A percentile compares a stretch with the other conserved stretches of the same genome.
Evolutionary conservation across 768 basidiomycete species (phyloP).

Genomic region (Sporobolomyces roseus): DNA sequence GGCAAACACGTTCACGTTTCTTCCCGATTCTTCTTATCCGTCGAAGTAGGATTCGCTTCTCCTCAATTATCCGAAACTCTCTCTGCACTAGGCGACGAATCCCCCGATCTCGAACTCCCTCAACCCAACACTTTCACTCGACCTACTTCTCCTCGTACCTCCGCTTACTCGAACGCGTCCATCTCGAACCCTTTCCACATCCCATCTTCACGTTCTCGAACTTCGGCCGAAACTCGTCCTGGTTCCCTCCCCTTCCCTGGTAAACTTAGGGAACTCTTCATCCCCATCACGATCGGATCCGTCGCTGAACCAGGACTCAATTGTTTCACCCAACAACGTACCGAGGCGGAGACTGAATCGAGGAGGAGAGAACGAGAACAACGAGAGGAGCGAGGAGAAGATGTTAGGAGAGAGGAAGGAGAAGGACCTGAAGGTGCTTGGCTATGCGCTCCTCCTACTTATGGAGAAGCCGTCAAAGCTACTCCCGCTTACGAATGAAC

Average conservation of each 20-base stretch:
- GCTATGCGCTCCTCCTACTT: slow-evolving; percentile 43
- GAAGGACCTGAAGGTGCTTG: slow-evolving; percentile 43
- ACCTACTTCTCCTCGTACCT: slow-evolving; percentile 28
- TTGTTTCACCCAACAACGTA: slow-evolving; percentile 33
- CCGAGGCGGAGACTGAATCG: slow-evolving; percentile 23
- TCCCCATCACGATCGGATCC: slow-evolving; percentile 45
- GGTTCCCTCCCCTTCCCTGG: slow-evolving; percentile 42
- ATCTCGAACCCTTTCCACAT: slow-evolving; percentile 42
- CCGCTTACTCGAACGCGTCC: slow-evolving; percentile 29
- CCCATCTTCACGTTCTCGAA: slow-evolving; percentile 7
- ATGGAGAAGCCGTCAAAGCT: slow-evolving; percentile 33
- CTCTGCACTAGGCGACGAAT: slow-evolving; percentile 15
- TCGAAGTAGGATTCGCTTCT: slow-evolving; percentile 45
- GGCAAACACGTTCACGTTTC: slow-evolving; percentile 43
- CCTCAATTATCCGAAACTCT: slow-evolving; percentile 37
- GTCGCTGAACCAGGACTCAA: slow-evolving; percentile 44
- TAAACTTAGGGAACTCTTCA: slow-evolving; percentile 45
- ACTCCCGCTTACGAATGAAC: slow-evolving; percentile 40
- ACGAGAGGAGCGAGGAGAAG: slow-evolving; percentile 42
- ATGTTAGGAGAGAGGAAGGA: slow-evolving; percentile 19
- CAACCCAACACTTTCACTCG: slow-evolving; percentile 41
- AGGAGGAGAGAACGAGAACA: slow-evolving; percentile 37
- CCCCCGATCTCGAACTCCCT: slow-evolving; percentile 41
- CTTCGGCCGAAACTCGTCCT: background rate
- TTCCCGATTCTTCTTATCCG: slow-evolving; percentile 43